phyloP scores from a whole-genome alignment of 1,284 basidiomycete genomes.

The Ceratobasidium sp. region DNA sequence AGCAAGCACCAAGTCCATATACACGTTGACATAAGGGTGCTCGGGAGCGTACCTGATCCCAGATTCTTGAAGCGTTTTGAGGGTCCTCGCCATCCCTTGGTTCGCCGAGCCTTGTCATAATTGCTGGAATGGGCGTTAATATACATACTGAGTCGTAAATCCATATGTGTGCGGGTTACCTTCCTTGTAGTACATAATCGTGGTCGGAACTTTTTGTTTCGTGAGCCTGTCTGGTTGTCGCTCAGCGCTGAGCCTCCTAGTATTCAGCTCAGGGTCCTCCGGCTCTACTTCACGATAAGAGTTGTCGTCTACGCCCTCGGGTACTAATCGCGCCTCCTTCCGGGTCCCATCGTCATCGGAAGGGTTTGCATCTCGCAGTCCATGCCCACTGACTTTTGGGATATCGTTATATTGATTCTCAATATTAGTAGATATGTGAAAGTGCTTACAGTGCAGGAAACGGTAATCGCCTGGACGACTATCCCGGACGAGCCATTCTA shows the following conservation, averaged over 20 bases:
- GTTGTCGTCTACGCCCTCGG: too few relatives aligned
- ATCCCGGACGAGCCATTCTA: background rate
- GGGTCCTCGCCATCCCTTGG: background rate
- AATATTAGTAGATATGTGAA: too few relatives aligned
- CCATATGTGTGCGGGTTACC: background rate
- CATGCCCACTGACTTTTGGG: background rate
- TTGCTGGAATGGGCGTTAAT: background rate
- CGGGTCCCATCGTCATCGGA: background rate
- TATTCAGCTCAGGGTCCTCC: too few relatives aligned
- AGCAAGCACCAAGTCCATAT: background rate
- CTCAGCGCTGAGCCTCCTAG: background rate
- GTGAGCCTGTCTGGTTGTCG: background rate
- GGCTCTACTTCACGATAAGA: background rate
- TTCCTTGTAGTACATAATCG: background rate
- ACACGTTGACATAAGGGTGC: background rate
- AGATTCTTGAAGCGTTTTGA: background rate
- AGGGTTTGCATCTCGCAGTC: background rate
- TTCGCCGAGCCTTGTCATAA: background rate
- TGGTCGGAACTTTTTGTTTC: background rate
- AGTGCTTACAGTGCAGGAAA: constrained; percentile 5
- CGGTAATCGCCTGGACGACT: background rate
- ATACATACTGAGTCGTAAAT: background rate
- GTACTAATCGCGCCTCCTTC: background rate
- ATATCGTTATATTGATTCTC: too few relatives aligned
- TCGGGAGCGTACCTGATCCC: background rate